Conservation (phyloP, 495 filamentous ascomycete species). For the Umbilicaria muhlenbergii region DNA sequence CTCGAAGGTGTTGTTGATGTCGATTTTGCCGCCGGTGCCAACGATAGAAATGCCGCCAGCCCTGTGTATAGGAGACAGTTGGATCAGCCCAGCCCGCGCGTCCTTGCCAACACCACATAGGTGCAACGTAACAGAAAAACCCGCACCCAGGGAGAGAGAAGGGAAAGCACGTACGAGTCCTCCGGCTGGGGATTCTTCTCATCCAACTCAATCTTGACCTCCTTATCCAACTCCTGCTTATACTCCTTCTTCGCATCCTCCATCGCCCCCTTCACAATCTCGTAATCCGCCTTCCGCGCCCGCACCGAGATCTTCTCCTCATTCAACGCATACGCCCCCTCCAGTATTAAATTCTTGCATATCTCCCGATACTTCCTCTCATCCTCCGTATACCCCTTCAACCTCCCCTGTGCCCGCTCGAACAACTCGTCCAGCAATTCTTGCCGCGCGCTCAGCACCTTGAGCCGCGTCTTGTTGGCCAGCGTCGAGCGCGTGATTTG, state of each 20-base stretch:
- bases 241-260: conserved; percentile 63
- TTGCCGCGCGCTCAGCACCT: conserved; percentile 72
- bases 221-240: conserved; percentile 49
- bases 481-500: conserved; percentile 92
- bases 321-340: conserved; percentile 76
- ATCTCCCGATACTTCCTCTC: conserved; percentile 54
- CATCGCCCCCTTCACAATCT: conserved; percentile 56
- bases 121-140: background rate
- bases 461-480: conserved; percentile 84
- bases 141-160: conserved; percentile 1
- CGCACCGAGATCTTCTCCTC: conserved; percentile 61
- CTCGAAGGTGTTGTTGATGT: conserved; percentile 96
- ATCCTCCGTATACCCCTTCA: conserved; percentile 51
- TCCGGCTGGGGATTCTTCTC: conserved; percentile 68
- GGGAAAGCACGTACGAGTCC: conserved; percentile 52
- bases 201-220: conserved; percentile 54
- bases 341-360: conserved; percentile 66
- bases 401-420: conserved; percentile 51
- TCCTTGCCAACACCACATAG: background rate
- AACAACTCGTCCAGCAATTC: conserved; percentile 88
- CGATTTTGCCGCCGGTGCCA: conserved; percentile 80
- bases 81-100: conserved; percentile 10
- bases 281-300: conserved; percentile 65
- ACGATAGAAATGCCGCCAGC: conserved; percentile 71
- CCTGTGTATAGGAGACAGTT: conserved; percentile 35